Base-by-base conservation (phyloP, 345 rosid species). In the Eutrema yunnanense region DNA sequence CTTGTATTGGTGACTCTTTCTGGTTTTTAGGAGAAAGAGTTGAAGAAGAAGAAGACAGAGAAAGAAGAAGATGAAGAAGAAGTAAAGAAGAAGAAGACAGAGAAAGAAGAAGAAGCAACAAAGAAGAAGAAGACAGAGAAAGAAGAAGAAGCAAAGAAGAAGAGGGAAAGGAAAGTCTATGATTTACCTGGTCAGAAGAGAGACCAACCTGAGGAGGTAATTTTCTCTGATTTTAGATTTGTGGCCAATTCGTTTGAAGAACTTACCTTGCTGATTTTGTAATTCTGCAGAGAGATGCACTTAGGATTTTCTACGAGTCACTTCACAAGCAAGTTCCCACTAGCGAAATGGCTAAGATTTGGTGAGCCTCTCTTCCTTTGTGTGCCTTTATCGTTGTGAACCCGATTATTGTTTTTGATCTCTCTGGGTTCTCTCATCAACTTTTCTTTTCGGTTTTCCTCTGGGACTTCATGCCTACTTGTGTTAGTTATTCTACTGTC, bases 301-400 rank as follows among this genome's bases (percentile, higher is more conserved):
- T 92, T 55, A 86, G 98, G 86, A 85, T 95, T 70, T 95, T 92
- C 74, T 88, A 92, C 16, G 99, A 95, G 78, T 70, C 98, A 2
- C 82, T 95, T 60, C 82, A 82, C 75, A 54, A 90, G 81, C 97
- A 95, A 79, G 53, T 83, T 69, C 97, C 99, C 3, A 68, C 69
- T 4, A 90, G 99, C 37, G 94, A 90, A 76, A 92, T 95, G 98
- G 96, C 99, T 8, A 92, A 92, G 79, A 61, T 92, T 81, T 95
- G 98, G 97, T 92, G 79, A 92, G 90, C 16, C 5, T n/a, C 49
- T 71, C 3, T 62, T 36, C 22, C 11, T 37, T 30, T 37, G 3
- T 49, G 12, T 69, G 32, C 49, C n/a, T 33, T 49, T 22, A 59
- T 36, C 43, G 6, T 12, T 49, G 6, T 68, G 40, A 10, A 8